Evolutionary conservation across 75 land plant genomes (phyloP).

Genomic region (Sequoia sempervirens): DNA sequence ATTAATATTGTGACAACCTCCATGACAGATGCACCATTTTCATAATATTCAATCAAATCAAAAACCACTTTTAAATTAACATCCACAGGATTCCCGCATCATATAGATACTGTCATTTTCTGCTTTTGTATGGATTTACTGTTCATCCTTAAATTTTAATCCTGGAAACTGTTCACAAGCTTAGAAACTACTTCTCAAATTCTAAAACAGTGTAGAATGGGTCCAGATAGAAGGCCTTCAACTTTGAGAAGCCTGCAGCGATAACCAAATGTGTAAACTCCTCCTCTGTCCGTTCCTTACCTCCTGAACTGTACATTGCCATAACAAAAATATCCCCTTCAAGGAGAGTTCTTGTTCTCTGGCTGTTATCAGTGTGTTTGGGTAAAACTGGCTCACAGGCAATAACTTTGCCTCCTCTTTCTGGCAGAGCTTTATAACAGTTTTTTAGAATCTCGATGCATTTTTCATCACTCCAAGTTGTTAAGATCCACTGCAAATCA

Average conservation of each 20-base stretch:
- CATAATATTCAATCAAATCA: too few relatives aligned
- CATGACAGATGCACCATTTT: too few relatives aligned
- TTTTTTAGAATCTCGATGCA: slow-evolving; percentile 46
- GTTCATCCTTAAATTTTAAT: too few relatives aligned
- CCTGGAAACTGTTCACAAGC: too few relatives aligned
- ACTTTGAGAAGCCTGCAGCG: slow-evolving; percentile 49
- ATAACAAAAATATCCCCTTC: slow-evolving; percentile 59
- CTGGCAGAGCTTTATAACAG: slow-evolving; percentile 53
- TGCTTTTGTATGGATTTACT: too few relatives aligned
- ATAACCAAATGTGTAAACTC: slow-evolving; percentile 38
- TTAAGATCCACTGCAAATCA: slow-evolving; percentile 51
- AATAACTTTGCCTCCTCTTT: slow-evolving; percentile 49
- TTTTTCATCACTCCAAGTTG: slow-evolving; percentile 66
- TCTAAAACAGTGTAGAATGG: slow-evolving; percentile 35
- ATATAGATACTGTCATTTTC: too few relatives aligned
- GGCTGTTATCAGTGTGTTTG: slow-evolving; percentile 29
- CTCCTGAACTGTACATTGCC: slow-evolving; percentile 51
- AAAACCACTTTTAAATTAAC: too few relatives aligned
- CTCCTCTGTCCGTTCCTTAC: slow-evolving; percentile 46
- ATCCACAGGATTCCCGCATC: too few relatives aligned
- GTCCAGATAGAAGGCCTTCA: slow-evolving; percentile 27
- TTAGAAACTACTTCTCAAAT: slow-evolving; percentile 2
- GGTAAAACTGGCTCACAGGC: slow-evolving; percentile 66
- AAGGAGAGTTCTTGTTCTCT: slow-evolving; percentile 48
- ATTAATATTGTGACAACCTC: too few relatives aligned